phyloP scores from a whole-genome alignment of 495 filamentous ascomycete genomes.

The Lepraria neglecta region DNA sequence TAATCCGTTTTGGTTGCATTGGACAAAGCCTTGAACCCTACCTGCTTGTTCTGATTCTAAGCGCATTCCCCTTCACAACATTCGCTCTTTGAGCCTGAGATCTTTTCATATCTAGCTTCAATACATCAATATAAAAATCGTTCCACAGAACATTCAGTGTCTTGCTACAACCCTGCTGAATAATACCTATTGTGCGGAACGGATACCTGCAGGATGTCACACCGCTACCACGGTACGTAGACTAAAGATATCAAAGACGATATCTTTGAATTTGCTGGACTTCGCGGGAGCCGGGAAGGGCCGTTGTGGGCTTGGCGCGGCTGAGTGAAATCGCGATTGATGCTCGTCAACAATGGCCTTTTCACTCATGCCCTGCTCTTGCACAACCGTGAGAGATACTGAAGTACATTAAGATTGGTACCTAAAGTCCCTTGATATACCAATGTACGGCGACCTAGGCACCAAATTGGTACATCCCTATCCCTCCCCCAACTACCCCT shows the following conservation, averaged over 20 bases:
- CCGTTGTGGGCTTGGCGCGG: neutral
- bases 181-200: neutral
- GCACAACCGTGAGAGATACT: neutral
- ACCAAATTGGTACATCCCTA: slow-evolving; percentile 32
- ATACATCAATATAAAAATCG: neutral
- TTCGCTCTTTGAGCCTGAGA: neutral
- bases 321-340: neutral
- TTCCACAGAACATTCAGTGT: neutral
- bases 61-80: no score
- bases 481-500: slow-evolving; percentile 6
- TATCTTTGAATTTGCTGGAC: neutral
- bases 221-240: neutral
- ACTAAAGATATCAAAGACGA: neutral
- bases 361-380: neutral
- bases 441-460: slow-evolving; percentile 24
- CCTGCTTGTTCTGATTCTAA: no score
- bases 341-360: neutral
- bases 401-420: neutral
- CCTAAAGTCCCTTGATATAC: neutral
- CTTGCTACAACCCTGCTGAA: neutral
- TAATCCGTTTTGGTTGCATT: no score
- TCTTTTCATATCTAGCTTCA: no score
- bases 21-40: no score
- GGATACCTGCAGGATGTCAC: neutral
- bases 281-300: no score